Conservation (phyloP, 1,284 basidiomycete genomes). For the Naganishia cerealis region DNA sequence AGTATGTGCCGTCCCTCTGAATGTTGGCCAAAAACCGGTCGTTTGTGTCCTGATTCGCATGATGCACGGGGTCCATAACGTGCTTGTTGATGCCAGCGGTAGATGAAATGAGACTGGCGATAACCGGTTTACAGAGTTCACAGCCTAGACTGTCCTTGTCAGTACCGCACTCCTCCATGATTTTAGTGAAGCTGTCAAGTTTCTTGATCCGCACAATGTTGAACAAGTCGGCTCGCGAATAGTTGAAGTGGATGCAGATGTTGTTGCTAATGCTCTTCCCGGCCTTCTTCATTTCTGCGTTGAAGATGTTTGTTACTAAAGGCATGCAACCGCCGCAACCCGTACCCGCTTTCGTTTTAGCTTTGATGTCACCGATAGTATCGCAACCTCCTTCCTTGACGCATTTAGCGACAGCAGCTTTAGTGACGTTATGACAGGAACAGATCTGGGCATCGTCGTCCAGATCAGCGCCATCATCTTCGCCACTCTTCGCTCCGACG, state of each 20-base stretch:
- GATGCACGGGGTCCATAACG: constrained; percentile 66
- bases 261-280: constrained; percentile 65
- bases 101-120: constrained; percentile 68
- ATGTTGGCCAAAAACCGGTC: constrained; percentile 69
- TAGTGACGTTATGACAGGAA: constrained; percentile 61
- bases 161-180: constrained; percentile 62
- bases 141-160: constrained; percentile 64
- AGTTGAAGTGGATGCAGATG: constrained; percentile 69
- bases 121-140: constrained; percentile 70
- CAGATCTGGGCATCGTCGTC: constrained; percentile 70
- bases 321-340: constrained; percentile 74
- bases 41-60: constrained; percentile 62
- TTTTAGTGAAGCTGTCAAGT: constrained; percentile 61
- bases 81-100: constrained; percentile 61
- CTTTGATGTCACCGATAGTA: constrained; percentile 63
- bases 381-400: constrained; percentile 60
- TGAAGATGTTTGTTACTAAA: constrained; percentile 62
- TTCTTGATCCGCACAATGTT: constrained; percentile 68
- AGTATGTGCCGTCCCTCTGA: constrained; percentile 72
- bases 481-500: constrained; percentile 60
- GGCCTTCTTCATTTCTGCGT: constrained; percentile 68
- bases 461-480: constrained; percentile 65
- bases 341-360: constrained; percentile 68
- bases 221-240: constrained; percentile 69
- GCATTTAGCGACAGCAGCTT: constrained; percentile 62